Percentiles rank a stretch among this genome's conserved stretches.
Conservation (phyloP, 495 filamentous ascomycete species). For the Geoglossum glabrum region DNA sequence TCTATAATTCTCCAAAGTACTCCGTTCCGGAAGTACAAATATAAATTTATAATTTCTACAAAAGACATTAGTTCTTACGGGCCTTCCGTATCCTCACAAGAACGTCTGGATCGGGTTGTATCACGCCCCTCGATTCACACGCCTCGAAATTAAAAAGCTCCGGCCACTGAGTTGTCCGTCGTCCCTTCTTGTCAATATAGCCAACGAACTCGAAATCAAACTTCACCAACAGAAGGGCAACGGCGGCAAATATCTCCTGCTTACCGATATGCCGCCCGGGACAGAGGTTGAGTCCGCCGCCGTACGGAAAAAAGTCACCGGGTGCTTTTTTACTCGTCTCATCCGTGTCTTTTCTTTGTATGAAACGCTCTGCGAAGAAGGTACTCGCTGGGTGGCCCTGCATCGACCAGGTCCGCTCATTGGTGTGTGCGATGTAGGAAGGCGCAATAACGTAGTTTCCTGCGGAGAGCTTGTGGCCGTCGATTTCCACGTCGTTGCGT, state of each 20-base stretch:
- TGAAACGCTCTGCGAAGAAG: background rate
- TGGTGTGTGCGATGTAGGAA: background rate
- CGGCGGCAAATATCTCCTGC: constrained; percentile 11
- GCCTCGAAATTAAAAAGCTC: background rate
- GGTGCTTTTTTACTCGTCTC: background rate
- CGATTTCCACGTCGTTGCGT: background rate
- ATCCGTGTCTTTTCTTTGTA: background rate
- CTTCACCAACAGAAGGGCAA: constrained; percentile 13
- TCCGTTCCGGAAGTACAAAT: no score
- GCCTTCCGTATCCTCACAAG: no score
- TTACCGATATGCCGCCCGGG: constrained; percentile 20
- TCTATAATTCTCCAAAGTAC: no score
- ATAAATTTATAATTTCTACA: no score
- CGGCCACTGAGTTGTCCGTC: background rate
- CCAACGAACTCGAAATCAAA: constrained; percentile 16
- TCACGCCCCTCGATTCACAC: background rate
- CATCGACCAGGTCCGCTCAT: background rate
- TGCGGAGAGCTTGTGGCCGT: background rate
- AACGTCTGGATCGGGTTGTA: no score
- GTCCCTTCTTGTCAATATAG: background rate
- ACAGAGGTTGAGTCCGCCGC: constrained; percentile 16
- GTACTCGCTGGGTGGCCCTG: background rate
- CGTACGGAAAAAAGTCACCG: constrained; percentile 17
- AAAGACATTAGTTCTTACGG: no score
- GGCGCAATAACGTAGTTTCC: background rate